Base-by-base conservation (phyloP, 2,329 filamentous ascomycete species). In the Alternaria atra region DNA sequence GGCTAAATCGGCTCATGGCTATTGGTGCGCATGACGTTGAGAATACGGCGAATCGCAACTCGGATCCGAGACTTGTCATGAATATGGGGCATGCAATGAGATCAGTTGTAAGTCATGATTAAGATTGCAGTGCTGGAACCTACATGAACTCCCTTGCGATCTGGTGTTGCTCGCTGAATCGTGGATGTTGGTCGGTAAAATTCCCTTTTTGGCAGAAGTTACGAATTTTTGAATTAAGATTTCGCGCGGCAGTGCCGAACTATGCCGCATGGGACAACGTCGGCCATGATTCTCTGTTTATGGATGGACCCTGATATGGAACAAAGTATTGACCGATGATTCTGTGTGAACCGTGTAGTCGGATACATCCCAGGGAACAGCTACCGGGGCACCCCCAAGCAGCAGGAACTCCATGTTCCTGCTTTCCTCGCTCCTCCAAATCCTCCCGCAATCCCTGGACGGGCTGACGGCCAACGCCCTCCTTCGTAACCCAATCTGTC, bases 401-500 rank as follows among this genome's bases (percentile, higher is more conserved):
- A 61, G 58, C 54, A 60, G 47, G 57, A 51, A 47, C 56, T 48
- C 47, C 42, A 35, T 50, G 48, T 61, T 61, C 58, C 54, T 61
- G 58, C 52, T 51, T 60, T 53, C 35, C 42, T 32, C 20, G 30
- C 35, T 60, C 54, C 58, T 58, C 42, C 58, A 42, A 61, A 61
- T 61, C 58, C 58, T 61, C 54, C 58, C 58, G 58, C 58, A 44
- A 58, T 61, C 58, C 55, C 42, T 58, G 48, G 35, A 35, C 35
- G 23, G 47, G 30, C 37, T 43, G 52, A 47, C 52, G 32, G 48
- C 43, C 46, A 53, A 35, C 46, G 37, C 54, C 44, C 23, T 52
- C 51, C 23, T 52, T 29, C 34, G 20, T 25, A 15, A 37, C 30
- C 20, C 34, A 27, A 29, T 23, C n/a, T 52, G 20, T 25, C 23